Percentiles rank a stretch among this genome's conserved stretches.
These are phyloP conservation scores for Wickerhamomyces bovis DNA, from an alignment of 805 yeast genomes.

Conservation along the genomic window DNA sequence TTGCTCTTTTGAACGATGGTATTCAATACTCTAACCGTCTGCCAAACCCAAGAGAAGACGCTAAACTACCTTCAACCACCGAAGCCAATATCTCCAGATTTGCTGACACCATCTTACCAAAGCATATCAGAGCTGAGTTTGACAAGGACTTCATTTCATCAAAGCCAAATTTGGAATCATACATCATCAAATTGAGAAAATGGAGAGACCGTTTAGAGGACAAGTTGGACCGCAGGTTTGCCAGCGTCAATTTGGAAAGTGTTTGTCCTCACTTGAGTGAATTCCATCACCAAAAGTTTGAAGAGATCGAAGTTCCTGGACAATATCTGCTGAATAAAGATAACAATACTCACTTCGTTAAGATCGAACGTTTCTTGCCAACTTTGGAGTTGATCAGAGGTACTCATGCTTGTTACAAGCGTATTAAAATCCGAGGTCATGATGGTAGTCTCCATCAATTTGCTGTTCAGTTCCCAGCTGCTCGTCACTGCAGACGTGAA, in stretches of 20 bases:
- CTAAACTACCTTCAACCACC: slow-evolving; percentile 83
- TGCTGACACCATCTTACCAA: slow-evolving; percentile 90
- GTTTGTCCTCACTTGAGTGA: slow-evolving; percentile 93
- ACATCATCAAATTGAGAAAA: slow-evolving; percentile 72
- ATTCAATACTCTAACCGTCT: slow-evolving; percentile 83
- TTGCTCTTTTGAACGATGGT: slow-evolving; percentile 90
- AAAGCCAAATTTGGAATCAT: slow-evolving; percentile 84
- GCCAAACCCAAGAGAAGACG: slow-evolving; percentile 82
- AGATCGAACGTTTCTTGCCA: slow-evolving; percentile 89
- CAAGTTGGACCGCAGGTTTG: slow-evolving; percentile 79
- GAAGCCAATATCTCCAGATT: slow-evolving; percentile 83
- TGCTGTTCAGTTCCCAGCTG: slow-evolving; percentile 97
- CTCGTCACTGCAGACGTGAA: slow-evolving; percentile 94
- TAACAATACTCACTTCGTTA: slow-evolving; percentile 82
- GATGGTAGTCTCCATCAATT: slow-evolving; percentile 90
- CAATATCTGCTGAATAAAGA: slow-evolving; percentile 88
- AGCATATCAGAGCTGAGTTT: slow-evolving; percentile 81
- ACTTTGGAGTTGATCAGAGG: slow-evolving; percentile 85
- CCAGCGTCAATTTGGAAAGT: slow-evolving; percentile 76
- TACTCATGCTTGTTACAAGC: slow-evolving; percentile 81
- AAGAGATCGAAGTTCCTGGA: slow-evolving; percentile 96
- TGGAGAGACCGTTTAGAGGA: slow-evolving; percentile 95
- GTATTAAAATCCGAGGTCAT: slow-evolving; percentile 85
- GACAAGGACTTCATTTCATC: slow-evolving; percentile 84
- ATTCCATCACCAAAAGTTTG: slow-evolving; percentile 97